A percentile compares a stretch with the other conserved stretches of the same genome.
These are phyloP conservation scores for Linnemannia zychae DNA, from an alignment of 192 early-diverging fungal genomes.

Conservation along the genomic window DNA sequence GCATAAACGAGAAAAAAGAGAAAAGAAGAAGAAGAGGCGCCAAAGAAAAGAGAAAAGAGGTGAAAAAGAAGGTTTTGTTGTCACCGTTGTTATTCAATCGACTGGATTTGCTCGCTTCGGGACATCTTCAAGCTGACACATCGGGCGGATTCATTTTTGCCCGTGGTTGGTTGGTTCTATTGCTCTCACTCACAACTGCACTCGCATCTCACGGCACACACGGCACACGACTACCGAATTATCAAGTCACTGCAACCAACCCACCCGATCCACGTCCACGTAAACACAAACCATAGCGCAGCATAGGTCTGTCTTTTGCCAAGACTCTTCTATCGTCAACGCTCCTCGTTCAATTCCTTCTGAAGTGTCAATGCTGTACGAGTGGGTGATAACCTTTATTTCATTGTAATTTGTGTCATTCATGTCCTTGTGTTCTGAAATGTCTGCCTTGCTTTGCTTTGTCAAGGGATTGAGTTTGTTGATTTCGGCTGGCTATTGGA, in stretches of 20 bases:
- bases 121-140: not conserved
- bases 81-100: not conserved
- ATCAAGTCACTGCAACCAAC: not conserved
- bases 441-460: not conserved
- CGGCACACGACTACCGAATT: not conserved
- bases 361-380: not conserved
- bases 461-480: too few species aligned
- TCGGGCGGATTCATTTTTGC: too few species aligned
- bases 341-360: not conserved
- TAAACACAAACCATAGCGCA: not conserved
- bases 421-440: not conserved
- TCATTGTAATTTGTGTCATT: not conserved
- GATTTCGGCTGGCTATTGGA: too few species aligned
- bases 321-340: not conserved
- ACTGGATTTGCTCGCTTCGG: not conserved
- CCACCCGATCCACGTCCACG: not conserved
- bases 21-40: not conserved
- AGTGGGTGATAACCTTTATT: not conserved
- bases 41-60: not conserved
- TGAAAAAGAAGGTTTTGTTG: not conserved
- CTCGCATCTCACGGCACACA: not conserved
- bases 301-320: not conserved
- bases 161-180: not conserved
- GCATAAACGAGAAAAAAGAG: slow-evolving; percentile 1
- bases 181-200: not conserved